phyloP scores from a whole-genome alignment of 73 alveolate species.

The Paramecium primaurelia region DNA sequence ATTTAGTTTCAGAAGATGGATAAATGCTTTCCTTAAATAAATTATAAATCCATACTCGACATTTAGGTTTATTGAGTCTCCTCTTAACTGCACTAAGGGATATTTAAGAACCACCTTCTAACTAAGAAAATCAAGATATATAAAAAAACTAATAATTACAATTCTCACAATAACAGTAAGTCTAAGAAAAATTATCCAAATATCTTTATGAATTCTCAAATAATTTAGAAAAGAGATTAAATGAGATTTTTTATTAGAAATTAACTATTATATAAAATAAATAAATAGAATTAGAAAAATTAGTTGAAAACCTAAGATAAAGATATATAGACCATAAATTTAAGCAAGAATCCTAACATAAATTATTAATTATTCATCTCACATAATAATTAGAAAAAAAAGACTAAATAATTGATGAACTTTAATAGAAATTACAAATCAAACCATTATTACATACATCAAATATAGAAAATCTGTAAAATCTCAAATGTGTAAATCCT shows the following conservation, averaged over 20 bases:
- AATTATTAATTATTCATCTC: neutral
- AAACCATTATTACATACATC: neutral
- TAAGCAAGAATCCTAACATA: neutral
- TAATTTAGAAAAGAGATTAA: neutral
- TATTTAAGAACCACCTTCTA: neutral
- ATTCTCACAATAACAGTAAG: neutral
- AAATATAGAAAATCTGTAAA: neutral
- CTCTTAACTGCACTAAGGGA: conserved; percentile 21
- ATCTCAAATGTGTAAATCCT: neutral
- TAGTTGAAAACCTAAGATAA: neutral
- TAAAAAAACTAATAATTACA: neutral
- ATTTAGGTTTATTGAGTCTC: neutral
- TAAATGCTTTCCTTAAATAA: neutral
- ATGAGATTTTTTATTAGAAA: neutral
- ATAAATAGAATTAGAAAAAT: neutral
- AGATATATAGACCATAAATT: neutral
- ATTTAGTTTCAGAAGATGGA: conserved; percentile 42
- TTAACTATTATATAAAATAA: neutral
- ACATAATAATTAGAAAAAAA: neutral
- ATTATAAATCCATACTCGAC: neutral
- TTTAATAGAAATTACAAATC: neutral
- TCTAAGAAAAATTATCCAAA: neutral
- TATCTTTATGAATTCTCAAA: neutral
- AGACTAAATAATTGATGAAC: neutral
- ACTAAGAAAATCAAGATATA: neutral